Conservation (phyloP, 2,329 filamentous ascomycete genomes). For the Colletotrichum somersetense region DNA sequence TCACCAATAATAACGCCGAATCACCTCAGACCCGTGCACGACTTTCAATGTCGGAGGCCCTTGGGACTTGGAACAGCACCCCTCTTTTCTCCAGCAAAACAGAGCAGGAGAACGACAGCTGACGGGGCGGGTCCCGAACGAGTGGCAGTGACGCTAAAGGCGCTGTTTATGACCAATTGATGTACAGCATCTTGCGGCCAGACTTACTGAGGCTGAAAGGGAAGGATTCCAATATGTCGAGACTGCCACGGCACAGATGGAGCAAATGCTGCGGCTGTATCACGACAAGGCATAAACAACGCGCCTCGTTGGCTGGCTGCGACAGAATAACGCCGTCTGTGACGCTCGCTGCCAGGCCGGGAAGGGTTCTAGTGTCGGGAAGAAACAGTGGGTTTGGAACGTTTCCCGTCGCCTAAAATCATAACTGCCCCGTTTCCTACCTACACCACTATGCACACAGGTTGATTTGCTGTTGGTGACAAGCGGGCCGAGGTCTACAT, state of each 20-base stretch:
- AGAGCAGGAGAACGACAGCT: background rate
- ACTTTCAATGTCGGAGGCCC: slow-evolving; percentile 7
- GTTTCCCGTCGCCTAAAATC: slow-evolving; percentile 19
- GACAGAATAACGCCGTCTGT: background rate
- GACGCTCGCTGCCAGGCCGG: background rate
- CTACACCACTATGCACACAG: slow-evolving; percentile 3
- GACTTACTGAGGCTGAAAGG: slow-evolving; percentile 10
- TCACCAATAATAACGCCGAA: background rate
- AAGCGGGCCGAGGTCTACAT: background rate
- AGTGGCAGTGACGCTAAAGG: background rate
- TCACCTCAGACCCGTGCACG: slow-evolving; percentile 8
- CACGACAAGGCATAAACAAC: background rate
- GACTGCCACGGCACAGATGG: slow-evolving; percentile 17
- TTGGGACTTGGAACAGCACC: background rate
- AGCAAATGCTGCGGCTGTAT: background rate
- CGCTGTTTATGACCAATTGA: slow-evolving; percentile 13
- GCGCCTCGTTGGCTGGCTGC: background rate
- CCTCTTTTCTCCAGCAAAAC: slow-evolving; percentile 4
- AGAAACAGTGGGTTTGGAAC: background rate
- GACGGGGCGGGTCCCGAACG: background rate
- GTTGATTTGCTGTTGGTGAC: background rate
- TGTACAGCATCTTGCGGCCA: background rate
- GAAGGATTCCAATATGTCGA: slow-evolving; percentile 9
- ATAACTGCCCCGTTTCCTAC: background rate
- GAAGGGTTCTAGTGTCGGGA: background rate